Percentiles rank a stretch among this genome's conserved stretches.
Evolutionary conservation across 805 yeast species (phyloP).

Genomic region (Ogataea glucozyma): DNA sequence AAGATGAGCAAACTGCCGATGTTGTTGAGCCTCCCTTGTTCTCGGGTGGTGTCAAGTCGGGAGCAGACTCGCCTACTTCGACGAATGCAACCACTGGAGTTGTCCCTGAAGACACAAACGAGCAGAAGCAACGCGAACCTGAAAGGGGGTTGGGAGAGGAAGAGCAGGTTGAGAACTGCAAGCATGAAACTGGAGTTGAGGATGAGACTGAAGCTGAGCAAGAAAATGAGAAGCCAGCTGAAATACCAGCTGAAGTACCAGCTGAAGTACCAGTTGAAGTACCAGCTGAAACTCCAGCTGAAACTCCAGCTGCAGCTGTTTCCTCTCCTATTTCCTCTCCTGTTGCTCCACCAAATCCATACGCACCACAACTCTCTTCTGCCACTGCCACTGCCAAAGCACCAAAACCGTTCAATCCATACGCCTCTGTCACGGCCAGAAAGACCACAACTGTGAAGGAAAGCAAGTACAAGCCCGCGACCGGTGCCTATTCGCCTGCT

Average conservation of each 20-base stretch:
- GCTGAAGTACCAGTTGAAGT: slow-evolving; percentile 1
- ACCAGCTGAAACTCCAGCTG: not conserved
- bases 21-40: slow-evolving; percentile 4
- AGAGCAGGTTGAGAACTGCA: too few species aligned
- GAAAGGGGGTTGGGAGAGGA: too few species aligned
- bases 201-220: too few species aligned
- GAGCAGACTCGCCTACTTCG: slow-evolving; percentile 1
- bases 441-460: slow-evolving; percentile 9
- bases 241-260: not conserved
- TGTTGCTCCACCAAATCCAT: slow-evolving; percentile 3
- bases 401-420: slow-evolving; percentile 24
- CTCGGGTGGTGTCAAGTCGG: slow-evolving; percentile 2
- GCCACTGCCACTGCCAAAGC: slow-evolving; percentile 3
- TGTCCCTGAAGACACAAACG: not conserved
- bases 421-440: slow-evolving; percentile 19
- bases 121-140: not conserved
- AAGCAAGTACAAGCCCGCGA: slow-evolving; percentile 18
- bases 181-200: too few species aligned
- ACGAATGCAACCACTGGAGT: not conserved
- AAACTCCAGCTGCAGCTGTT: not conserved
- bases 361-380: slow-evolving; percentile 7
- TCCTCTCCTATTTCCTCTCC: not conserved
- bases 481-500: slow-evolving; percentile 2
- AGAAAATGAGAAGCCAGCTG: not conserved
- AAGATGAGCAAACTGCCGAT: slow-evolving; percentile 1